Conservation (phyloP, 2,329 filamentous ascomycete genomes). For the Fusarium anthophilum region DNA sequence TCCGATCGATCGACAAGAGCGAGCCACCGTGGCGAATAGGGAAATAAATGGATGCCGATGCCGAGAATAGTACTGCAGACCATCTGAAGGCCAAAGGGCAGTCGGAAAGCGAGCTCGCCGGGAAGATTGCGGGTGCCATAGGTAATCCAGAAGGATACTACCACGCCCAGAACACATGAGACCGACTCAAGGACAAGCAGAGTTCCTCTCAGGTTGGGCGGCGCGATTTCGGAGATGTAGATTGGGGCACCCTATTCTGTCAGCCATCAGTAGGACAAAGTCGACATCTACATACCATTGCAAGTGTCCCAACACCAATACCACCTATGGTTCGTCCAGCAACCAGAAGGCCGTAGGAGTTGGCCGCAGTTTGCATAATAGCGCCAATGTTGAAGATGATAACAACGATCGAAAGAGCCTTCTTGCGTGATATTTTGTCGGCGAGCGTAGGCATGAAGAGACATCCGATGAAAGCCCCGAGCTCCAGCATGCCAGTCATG, state of each 20-base stretch:
- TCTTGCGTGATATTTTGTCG: constrained; percentile 39
- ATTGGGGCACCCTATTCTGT: constrained; percentile 47
- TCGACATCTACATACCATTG: constrained; percentile 44
- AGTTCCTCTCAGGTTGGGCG: constrained; percentile 57
- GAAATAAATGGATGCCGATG: constrained; percentile 55
- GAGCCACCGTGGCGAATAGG: constrained; percentile 59
- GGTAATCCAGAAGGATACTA: constrained; percentile 63
- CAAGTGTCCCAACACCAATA: constrained; percentile 58
- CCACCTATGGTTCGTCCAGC: constrained; percentile 47
- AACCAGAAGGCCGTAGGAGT: constrained; percentile 19
- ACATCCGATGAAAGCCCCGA: constrained; percentile 59
- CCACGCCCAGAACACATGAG: constrained; percentile 50
- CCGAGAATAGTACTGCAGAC: constrained; percentile 38
- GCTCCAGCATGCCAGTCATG: constrained; percentile 55
- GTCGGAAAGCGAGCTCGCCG: constrained; percentile 52
- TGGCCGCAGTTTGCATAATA: constrained; percentile 40
- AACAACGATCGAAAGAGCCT: constrained; percentile 40
- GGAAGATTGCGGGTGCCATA: constrained; percentile 59
- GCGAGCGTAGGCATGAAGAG: constrained; percentile 34
- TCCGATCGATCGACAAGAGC: constrained; percentile 51
- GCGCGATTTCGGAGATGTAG: constrained; percentile 63
- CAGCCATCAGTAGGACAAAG: background rate
- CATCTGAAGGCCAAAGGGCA: constrained; percentile 48
- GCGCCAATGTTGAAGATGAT: constrained; percentile 39
- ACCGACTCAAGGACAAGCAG: constrained; percentile 60